phyloP scores from a whole-genome alignment of 1,284 basidiomycete species.

The Erythrobasidium hasegawianum region DNA sequence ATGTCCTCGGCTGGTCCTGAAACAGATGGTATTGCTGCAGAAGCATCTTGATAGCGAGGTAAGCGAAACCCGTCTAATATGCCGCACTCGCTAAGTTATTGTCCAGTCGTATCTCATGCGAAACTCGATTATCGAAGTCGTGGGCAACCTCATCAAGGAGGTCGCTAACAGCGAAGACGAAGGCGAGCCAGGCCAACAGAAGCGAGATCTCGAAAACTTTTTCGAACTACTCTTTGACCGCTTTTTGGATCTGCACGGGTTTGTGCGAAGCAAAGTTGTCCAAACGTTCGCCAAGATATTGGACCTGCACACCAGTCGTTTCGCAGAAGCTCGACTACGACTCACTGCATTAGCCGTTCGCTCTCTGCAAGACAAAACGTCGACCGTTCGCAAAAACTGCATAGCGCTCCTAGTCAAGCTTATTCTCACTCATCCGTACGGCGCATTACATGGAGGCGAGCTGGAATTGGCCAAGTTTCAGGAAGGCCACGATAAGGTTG shows the following conservation, averaged over 20 bases:
- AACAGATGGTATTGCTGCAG: slow-evolving; percentile 81
- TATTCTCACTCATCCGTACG: slow-evolving; percentile 85
- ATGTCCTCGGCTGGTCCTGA: slow-evolving; percentile 77
- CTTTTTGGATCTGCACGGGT: slow-evolving; percentile 81
- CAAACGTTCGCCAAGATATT: slow-evolving; percentile 66
- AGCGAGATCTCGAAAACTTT: slow-evolving; percentile 77
- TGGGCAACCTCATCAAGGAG: slow-evolving; percentile 74
- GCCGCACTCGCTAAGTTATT: background rate
- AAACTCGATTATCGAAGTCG: slow-evolving; percentile 81
- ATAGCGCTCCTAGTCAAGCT: slow-evolving; percentile 73
- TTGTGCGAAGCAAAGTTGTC: slow-evolving; percentile 85
- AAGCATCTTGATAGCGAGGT: slow-evolving; percentile 90
- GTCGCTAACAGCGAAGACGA: slow-evolving; percentile 61
- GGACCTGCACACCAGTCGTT: slow-evolving; percentile 67
- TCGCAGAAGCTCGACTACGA: slow-evolving; percentile 76
- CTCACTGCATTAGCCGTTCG: slow-evolving; percentile 72
- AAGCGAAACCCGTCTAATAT: no score
- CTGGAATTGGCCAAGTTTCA: slow-evolving; percentile 73
- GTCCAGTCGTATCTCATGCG: slow-evolving; percentile 88
- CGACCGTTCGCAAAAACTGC: slow-evolving; percentile 79
- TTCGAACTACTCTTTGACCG: slow-evolving; percentile 82
- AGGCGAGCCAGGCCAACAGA: slow-evolving; percentile 55
- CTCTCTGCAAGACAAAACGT: slow-evolving; percentile 85
- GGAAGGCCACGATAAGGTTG: slow-evolving; percentile 59
- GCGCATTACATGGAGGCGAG: slow-evolving; percentile 75